phyloP scores from a whole-genome alignment of 805 yeast species.

The Clavispora asparagi region DNA sequence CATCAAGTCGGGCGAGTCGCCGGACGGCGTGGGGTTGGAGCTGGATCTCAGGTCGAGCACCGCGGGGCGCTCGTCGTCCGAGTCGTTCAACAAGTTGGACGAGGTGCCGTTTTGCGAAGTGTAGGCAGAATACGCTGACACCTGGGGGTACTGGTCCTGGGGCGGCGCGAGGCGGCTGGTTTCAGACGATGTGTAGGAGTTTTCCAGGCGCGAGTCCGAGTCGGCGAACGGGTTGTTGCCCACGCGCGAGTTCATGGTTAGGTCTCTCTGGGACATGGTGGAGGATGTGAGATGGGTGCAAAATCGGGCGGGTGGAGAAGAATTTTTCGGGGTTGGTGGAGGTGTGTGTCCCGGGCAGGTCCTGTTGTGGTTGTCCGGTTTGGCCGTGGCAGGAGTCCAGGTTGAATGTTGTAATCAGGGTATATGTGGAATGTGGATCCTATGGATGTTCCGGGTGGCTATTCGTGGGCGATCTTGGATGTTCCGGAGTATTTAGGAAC shows the following conservation, averaged over 20 bases:
- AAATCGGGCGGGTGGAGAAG: too few relatives aligned
- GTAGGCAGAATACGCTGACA: conserved; percentile 26
- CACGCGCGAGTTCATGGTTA: conserved; percentile 9
- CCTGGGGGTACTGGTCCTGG: not conserved
- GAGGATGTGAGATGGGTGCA: too few relatives aligned
- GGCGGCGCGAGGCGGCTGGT: not conserved
- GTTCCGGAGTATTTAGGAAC: too few relatives aligned
- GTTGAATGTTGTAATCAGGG: too few relatives aligned
- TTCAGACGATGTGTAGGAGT: conserved; percentile 3
- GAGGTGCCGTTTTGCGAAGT: conserved; percentile 38
- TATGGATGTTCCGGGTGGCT: too few relatives aligned
- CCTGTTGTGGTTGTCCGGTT: too few relatives aligned
- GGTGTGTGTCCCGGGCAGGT: too few relatives aligned
- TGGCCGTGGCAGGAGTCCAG: too few relatives aligned
- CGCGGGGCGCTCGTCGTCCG: conserved; percentile 1
- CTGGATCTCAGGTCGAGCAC: conserved; percentile 7
- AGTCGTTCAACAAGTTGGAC: conserved; percentile 26
- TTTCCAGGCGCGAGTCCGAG: not conserved
- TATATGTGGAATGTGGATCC: too few relatives aligned
- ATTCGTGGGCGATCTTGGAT: too few relatives aligned
- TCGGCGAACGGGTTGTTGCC: not conserved
- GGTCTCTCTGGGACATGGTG: not conserved
- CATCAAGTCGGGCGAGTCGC: conserved; percentile 10
- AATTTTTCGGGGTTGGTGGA: too few relatives aligned
- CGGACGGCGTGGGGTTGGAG: conserved; percentile 6